Conservation (phyloP, 2,329 filamentous ascomycete species). For the Xylaria sp. region DNA sequence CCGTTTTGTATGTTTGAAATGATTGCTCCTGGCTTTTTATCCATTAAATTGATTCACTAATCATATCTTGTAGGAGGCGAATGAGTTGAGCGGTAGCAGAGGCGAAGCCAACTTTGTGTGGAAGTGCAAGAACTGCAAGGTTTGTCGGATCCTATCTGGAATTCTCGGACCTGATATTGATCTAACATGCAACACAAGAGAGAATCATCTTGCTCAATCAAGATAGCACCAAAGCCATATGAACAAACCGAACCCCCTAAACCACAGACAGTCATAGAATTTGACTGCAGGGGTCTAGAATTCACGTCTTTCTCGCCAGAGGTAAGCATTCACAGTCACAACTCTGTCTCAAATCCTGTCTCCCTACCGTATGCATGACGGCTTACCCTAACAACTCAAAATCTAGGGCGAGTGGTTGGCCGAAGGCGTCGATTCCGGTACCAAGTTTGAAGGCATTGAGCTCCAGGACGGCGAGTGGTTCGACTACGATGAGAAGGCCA, state of each 20-base stretch:
- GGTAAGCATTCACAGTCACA: slow-evolving; percentile 58
- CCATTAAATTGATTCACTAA: slow-evolving; percentile 11
- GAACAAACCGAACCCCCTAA: slow-evolving; percentile 77
- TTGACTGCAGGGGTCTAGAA: slow-evolving; percentile 94
- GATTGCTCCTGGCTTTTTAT: not conserved
- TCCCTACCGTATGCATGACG: not conserved
- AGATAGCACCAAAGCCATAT: slow-evolving; percentile 77
- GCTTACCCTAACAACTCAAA: slow-evolving; percentile 28
- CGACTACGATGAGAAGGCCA: slow-evolving; percentile 94
- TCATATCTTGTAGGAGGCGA: slow-evolving; percentile 73
- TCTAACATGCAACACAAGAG: slow-evolving; percentile 61
- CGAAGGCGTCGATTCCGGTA: slow-evolving; percentile 81
- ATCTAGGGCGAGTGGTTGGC: slow-evolving; percentile 87
- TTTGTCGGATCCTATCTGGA: slow-evolving; percentile 53
- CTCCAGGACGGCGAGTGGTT: slow-evolving; percentile 94
- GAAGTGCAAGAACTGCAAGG: slow-evolving; percentile 98
- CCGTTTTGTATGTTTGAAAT: slow-evolving; percentile 76
- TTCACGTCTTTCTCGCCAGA: slow-evolving; percentile 92
- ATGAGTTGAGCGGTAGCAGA: slow-evolving; percentile 90
- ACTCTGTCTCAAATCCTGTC: slow-evolving; percentile 13
- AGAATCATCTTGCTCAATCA: slow-evolving; percentile 88
- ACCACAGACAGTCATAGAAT: slow-evolving; percentile 81
- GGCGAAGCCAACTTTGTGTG: slow-evolving; percentile 99
- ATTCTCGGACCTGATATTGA: not conserved
- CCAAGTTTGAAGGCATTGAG: slow-evolving; percentile 85